phyloP scores from a whole-genome alignment of 2,329 filamentous ascomycete species.

The Epichloe uncinata region DNA sequence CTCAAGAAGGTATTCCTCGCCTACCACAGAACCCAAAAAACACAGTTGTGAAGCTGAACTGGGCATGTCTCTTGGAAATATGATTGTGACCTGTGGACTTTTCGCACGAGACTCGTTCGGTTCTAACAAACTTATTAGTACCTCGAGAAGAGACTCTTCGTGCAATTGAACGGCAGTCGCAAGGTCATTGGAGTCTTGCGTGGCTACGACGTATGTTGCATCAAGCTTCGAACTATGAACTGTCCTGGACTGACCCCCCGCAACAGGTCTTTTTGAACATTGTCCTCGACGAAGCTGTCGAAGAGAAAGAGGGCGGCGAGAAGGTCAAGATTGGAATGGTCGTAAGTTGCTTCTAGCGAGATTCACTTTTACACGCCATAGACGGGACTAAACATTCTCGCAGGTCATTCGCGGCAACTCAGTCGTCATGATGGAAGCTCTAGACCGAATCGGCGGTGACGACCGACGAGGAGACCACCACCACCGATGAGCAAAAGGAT shows the following conservation, averaged over 20 bases:
- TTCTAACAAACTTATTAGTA: constrained; percentile 47
- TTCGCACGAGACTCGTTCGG: not conserved
- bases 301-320: constrained; percentile 85
- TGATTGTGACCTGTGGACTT: not conserved
- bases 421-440: constrained; percentile 90
- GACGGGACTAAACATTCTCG: constrained; percentile 10
- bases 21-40: not conserved
- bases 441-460: constrained; percentile 54
- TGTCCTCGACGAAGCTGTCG: constrained; percentile 89
- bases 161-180: constrained; percentile 93
- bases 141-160: constrained; percentile 96
- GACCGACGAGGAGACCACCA: constrained; percentile 28
- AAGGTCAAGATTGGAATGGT: constrained; percentile 89
- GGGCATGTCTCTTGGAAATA: not conserved
- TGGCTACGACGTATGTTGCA: constrained; percentile 77
- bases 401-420: constrained; percentile 95
- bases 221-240: not conserved
- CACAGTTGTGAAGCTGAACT: not conserved
- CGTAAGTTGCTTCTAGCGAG: constrained; percentile 37
- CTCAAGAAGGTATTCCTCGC: constrained; percentile 69
- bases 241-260: not conserved
- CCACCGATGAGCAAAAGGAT: constrained; percentile 12
- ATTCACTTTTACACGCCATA: not conserved
- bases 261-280: constrained; percentile 90
- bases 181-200: constrained; percentile 91